A percentile compares a stretch with the other conserved stretches of the same genome.
These are phyloP conservation scores for Clonostachys byssicola DNA, from an alignment of 2,329 filamentous ascomycete species.

Conservation along the genomic window DNA sequence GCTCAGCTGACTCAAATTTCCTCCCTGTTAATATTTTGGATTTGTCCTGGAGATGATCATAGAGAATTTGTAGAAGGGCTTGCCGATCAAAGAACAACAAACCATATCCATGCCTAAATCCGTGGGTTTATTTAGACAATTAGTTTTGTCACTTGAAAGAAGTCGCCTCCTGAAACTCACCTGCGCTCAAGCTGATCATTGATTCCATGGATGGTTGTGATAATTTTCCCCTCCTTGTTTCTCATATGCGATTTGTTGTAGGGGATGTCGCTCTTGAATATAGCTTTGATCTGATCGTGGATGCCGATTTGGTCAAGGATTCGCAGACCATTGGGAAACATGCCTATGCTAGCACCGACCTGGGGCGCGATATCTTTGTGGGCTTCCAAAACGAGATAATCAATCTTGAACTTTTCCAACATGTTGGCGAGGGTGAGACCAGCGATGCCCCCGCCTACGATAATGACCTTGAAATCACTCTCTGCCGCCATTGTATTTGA, in stretches of 20 bases:
- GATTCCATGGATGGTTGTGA: too few relatives aligned
- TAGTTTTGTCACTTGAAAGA: too few relatives aligned
- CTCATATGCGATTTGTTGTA: neutral
- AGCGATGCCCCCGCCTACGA: conserved; percentile 43
- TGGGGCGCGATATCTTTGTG: conserved; percentile 33
- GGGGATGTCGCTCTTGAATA: neutral
- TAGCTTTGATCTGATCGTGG: conserved; percentile 9
- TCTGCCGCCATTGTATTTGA: neutral
- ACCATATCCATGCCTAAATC: neutral
- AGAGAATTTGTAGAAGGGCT: neutral
- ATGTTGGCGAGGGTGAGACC: conserved; percentile 26
- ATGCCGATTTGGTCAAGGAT: conserved; percentile 43
- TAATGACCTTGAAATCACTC: conserved; percentile 15
- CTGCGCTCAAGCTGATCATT: too few relatives aligned
- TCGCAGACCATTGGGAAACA: conserved; percentile 33
- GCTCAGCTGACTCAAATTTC: neutral
- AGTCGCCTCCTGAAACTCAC: too few relatives aligned
- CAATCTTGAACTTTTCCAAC: conserved; percentile 36
- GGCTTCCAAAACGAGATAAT: conserved; percentile 44
- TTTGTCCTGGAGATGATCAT: neutral
- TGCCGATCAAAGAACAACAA: neutral
- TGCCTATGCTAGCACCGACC: conserved; percentile 41
- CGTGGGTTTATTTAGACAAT: too few relatives aligned
- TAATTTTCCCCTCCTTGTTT: too few relatives aligned
- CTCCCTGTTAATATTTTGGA: neutral